Evolutionary conservation across 2,329 filamentous ascomycete genomes (phyloP).

Genomic region (Stachybotrys chartarum): DNA sequence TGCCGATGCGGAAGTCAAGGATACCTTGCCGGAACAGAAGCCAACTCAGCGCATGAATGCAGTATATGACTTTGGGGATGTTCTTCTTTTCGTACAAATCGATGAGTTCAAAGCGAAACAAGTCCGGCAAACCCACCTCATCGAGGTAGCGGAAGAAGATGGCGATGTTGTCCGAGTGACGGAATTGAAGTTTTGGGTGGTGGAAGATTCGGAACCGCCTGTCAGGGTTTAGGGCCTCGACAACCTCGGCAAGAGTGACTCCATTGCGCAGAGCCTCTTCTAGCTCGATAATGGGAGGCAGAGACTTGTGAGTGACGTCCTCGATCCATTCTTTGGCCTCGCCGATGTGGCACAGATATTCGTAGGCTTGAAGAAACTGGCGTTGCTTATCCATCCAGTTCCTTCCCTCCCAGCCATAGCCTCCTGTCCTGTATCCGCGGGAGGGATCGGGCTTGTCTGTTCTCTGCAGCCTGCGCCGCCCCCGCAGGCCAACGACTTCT

Average conservation of each 20-base stretch:
- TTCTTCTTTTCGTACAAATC: constrained; percentile 99
- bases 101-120: constrained; percentile 95
- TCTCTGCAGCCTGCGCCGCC: constrained; percentile 75
- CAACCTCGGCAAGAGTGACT: constrained; percentile 88
- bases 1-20: constrained; percentile 92
- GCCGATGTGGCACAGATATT: constrained; percentile 97
- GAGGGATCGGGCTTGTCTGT: constrained; percentile 45
- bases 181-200: constrained; percentile 77
- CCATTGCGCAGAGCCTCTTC: constrained; percentile 91
- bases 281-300: constrained; percentile 87
- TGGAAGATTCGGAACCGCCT: constrained; percentile 76
- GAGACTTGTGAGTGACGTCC: constrained; percentile 72
- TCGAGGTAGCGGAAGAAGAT: constrained; percentile 92
- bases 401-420: constrained; percentile 68
- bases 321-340: constrained; percentile 99
- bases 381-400: constrained; percentile 99
- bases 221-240: constrained; percentile 78
- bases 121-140: constrained; percentile 84
- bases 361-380: constrained; percentile 93
- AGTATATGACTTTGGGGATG: constrained; percentile 98
- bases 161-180: constrained; percentile 96
- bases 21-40: constrained; percentile 93
- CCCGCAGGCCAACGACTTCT: constrained; percentile 82
- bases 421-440: constrained; percentile 38
- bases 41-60: constrained; percentile 95